Evolutionary conservation across 139 green algal genomes (phyloP), one percentile per base, ranked within the genome.

Genomic region (Micromonas pusilla): DNA sequence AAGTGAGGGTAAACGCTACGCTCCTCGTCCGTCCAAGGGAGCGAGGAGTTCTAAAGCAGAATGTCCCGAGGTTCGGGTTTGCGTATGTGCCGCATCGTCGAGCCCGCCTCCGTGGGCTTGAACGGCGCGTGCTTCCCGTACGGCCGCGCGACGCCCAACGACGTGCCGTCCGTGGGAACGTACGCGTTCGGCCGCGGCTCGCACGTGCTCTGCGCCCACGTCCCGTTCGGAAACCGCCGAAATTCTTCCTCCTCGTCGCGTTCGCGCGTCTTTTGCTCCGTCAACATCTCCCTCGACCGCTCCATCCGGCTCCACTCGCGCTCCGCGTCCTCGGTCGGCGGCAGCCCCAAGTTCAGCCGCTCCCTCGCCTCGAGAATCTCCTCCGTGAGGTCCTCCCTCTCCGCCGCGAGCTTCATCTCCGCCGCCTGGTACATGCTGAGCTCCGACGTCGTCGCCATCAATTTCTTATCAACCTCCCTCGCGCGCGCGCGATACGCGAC

Each of bases 361-460:
- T 70, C 25, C 32, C 32, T 28, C 3, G 86, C 88, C 33, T 38
- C 66, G 19, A 62, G 31, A 20, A 94, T 73, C 21, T 86, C 71
- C 13, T 60, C 65, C 1, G 82, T 78, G 4, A 95, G 72, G 57
- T 84, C 80, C 26, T 87, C 82, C 36, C 81, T 82, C 68, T 93
- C 88, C 3, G 79, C 82, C 67, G 66, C 84, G 85, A 0, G 88
- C 89, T 16, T 2, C 25, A 3, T n/a, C 13, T 9, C 25, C 53
- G 1, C n/a, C 28, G 20, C 73, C 85, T 96, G 89, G 79, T 93
- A 95, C 82, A 97, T 89, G 28, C 86, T 91, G 53, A 97, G 85
- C 86, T 97, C 92, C 32, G 83, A 90, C 34, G 94, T 88, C 0
- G 89, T 90, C 19, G 91, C 91, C 90, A 95, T 97, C 79, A 96